Base-by-base conservation (phyloP, 169 alveolate genomes). In the Prorocentrum cordatum region DNA sequence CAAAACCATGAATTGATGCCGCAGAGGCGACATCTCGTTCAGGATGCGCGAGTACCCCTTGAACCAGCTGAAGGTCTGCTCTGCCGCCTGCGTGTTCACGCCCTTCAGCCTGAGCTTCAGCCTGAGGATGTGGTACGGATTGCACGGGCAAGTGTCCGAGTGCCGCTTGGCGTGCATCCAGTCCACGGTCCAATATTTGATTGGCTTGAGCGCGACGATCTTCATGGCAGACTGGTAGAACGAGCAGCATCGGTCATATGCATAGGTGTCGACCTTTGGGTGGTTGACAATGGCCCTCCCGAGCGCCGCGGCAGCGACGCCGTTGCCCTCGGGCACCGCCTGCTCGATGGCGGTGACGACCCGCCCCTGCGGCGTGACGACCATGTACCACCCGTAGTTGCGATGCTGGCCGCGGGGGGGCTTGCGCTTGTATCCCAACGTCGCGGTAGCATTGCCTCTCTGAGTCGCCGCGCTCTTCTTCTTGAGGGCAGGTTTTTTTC, bases 81-180 rank as follows among this genome's bases (percentile, higher is more conserved):
- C 77, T 27, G 77, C 77, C 16, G 77, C 77, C n/a, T 50, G 35
- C 16, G 77, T 66, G 58, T 66, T 35, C 42, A 66, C 77, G 27
- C 32, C 32, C 3, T 24, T 32, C 16, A 66, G 27, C 20, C 77
- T 29, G 27, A 50, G 77, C 27, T 32, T 5, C 0, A 66, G 47
- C 24, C 54, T 24, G 26, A 29, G 32, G 36, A 66, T 54, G 35
- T 33, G 32, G 22, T 35, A 54, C 4, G 59, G 79, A 20, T 33
- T 36, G 59, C 79, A 68, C 29, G 79, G 61, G 32, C 61, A 68
- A 31, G 33, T 10, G 2, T 38, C 35, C 7, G 59, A 18, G 45
- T 68, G 79, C 7, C 61, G 59, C 35, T n/a, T 54, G 59, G 59
- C 79, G 35, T 68, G 79, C 7, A 68, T 35, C 27, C 18, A 9